phyloP scores from a whole-genome alignment of 1,139 yeast species.

The Hanseniaspora uvarum region DNA sequence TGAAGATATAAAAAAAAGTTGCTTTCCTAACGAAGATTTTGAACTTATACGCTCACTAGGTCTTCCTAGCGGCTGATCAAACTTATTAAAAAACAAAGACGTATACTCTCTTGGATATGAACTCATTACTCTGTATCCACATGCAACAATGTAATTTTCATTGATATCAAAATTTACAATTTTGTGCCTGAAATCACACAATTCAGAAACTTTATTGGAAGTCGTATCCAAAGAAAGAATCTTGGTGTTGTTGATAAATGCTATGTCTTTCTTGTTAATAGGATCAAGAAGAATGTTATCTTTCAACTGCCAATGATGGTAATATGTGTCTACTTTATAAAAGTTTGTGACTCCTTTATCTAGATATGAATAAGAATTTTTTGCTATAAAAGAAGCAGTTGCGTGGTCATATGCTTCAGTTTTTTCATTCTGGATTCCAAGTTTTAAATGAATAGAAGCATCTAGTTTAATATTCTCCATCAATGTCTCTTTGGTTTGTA shows the following conservation, averaged over 20 bases:
- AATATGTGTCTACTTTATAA: background rate
- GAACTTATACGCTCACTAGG: background rate
- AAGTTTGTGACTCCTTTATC: background rate
- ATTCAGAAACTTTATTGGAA: background rate
- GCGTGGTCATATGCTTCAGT: background rate
- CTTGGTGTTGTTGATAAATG: slow-evolving; percentile 7
- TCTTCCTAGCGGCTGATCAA: background rate
- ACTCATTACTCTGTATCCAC: slow-evolving; percentile 11
- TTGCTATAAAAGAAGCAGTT: background rate
- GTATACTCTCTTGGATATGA: background rate
- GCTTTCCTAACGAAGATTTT: background rate
- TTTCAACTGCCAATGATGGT: slow-evolving; percentile 14
- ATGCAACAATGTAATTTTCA: background rate
- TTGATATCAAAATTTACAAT: slow-evolving; percentile 9
- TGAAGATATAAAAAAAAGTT: background rate
- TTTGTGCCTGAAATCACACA: background rate
- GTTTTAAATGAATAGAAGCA: too few relatives aligned
- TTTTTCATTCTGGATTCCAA: background rate
- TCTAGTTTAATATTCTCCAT: slow-evolving; percentile 1
- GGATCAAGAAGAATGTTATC: slow-evolving; percentile 3
- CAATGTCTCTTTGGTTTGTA: background rate
- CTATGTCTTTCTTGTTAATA: background rate
- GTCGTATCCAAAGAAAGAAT: background rate
- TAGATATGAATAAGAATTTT: background rate
- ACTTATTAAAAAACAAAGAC: background rate